Conservation (phyloP, 2,329 filamentous ascomycete genomes). For the Bipolaris oryzae region DNA sequence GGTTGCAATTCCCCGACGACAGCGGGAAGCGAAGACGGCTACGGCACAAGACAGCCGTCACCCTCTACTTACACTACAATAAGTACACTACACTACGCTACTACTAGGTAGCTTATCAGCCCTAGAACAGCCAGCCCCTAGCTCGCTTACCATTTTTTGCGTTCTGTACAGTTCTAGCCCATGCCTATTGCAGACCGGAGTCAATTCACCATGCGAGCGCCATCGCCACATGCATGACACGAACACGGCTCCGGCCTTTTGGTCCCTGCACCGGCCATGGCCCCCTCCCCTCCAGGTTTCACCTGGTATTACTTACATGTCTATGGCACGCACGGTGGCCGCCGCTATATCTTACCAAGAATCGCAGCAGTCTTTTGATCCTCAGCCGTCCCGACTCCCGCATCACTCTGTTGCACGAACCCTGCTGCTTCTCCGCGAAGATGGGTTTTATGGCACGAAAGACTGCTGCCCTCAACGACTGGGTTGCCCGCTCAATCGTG, state of each 20-base stretch:
- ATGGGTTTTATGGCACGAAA: slow-evolving; percentile 30
- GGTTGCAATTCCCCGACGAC: no score
- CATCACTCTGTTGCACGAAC: not conserved
- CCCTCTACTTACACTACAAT: no score
- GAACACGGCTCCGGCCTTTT: slow-evolving; percentile 1
- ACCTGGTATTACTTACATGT: not conserved
- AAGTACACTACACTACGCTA: no score
- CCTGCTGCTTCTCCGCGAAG: not conserved
- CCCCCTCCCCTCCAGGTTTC: not conserved
- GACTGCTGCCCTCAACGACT: slow-evolving; percentile 37
- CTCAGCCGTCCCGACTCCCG: not conserved
- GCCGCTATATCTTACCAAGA: slow-evolving; percentile 7
- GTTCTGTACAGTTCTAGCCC: not conserved
- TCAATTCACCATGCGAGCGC: not conserved
- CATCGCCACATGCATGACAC: slow-evolving; percentile 13
- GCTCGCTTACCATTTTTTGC: no score
- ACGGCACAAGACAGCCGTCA: no score
- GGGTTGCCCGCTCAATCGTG: slow-evolving; percentile 41
- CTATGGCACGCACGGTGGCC: not conserved
- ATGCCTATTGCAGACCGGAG: not conserved
- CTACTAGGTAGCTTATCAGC: no score
- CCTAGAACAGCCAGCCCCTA: not conserved
- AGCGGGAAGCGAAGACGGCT: no score
- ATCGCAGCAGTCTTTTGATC: not conserved
- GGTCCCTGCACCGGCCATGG: slow-evolving; percentile 3